Conservation (phyloP, 2,329 filamentous ascomycete genomes). For the Cylindrodendrum hubeiense region DNA sequence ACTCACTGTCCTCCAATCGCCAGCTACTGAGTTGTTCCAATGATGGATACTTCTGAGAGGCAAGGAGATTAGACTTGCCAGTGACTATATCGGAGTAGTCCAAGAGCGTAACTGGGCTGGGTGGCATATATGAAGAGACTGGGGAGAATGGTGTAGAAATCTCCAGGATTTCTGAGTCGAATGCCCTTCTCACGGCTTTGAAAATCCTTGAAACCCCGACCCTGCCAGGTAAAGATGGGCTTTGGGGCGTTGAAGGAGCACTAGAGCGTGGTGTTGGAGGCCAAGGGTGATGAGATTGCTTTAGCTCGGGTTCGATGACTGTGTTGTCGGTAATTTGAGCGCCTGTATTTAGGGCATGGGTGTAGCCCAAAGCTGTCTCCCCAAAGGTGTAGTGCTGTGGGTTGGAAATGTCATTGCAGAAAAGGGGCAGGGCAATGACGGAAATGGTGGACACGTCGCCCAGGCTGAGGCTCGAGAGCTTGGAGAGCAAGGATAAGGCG, state of each 20-base stretch:
- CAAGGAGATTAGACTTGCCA: neutral
- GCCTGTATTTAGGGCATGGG: neutral
- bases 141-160: neutral
- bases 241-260: neutral
- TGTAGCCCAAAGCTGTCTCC: neutral
- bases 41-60: neutral
- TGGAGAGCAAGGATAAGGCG: constrained; percentile 1
- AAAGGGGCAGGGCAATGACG: constrained; percentile 4
- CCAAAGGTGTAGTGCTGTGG: constrained; percentile 2
- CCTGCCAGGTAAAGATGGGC: neutral
- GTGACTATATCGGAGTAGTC: neutral
- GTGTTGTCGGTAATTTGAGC: neutral
- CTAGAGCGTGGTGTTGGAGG: neutral
- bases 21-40: neutral
- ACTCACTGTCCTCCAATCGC: neutral
- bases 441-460: constrained; percentile 6
- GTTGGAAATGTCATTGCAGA: constrained; percentile 7
- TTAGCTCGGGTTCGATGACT: neutral
- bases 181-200: constrained; percentile 3
- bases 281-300: neutral
- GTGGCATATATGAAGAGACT: neutral
- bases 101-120: neutral
- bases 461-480: constrained; percentile 4
- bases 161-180: neutral
- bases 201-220: neutral